Conservation (phyloP, 2,329 filamentous ascomycete species). For the Colletotrichum paranaense region DNA sequence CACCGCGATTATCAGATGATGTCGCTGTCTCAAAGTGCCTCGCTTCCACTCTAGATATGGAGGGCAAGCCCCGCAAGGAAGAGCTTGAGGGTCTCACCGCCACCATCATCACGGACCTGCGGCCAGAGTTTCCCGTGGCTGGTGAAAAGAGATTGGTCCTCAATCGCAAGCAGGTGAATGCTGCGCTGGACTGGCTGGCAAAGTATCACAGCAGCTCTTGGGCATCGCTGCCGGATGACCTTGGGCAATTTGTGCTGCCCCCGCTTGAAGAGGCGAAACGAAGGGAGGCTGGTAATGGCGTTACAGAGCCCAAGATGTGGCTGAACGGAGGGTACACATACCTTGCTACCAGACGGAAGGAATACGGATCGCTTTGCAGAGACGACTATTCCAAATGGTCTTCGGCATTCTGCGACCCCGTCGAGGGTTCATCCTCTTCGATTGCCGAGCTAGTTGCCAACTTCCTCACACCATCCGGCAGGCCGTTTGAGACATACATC, state of each 20-base stretch:
- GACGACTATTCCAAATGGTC: conserved; percentile 68
- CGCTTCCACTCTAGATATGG: conserved; percentile 51
- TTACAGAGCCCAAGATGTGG: conserved; percentile 58
- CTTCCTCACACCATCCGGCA: conserved; percentile 58
- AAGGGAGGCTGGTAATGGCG: conserved; percentile 32
- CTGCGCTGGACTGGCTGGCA: conserved; percentile 72
- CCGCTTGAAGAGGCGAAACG: conserved; percentile 65
- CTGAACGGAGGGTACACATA: conserved; percentile 77
- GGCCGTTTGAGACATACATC: conserved; percentile 65
- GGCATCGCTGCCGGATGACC: conserved; percentile 44
- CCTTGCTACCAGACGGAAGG: conserved; percentile 69
- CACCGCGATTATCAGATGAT: conserved; percentile 55
- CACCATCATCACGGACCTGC: conserved; percentile 68
- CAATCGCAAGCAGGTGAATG: conserved; percentile 57
- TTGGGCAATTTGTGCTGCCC: conserved; percentile 58
- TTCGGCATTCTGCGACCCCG: conserved; percentile 54
- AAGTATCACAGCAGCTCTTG: conserved; percentile 69
- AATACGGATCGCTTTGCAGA: conserved; percentile 60
- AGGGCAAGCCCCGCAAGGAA: conserved; percentile 40
- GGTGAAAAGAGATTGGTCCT: conserved; percentile 65
- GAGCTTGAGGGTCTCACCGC: conserved; percentile 57
- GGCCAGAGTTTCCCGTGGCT: conserved; percentile 63
- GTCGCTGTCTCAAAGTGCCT: conserved; percentile 63
- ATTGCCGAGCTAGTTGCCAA: conserved; percentile 64
- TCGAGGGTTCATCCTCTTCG: conserved; percentile 42